Evolutionary conservation across 805 yeast species (phyloP).

Genomic region (Barnettozyma californica): DNA sequence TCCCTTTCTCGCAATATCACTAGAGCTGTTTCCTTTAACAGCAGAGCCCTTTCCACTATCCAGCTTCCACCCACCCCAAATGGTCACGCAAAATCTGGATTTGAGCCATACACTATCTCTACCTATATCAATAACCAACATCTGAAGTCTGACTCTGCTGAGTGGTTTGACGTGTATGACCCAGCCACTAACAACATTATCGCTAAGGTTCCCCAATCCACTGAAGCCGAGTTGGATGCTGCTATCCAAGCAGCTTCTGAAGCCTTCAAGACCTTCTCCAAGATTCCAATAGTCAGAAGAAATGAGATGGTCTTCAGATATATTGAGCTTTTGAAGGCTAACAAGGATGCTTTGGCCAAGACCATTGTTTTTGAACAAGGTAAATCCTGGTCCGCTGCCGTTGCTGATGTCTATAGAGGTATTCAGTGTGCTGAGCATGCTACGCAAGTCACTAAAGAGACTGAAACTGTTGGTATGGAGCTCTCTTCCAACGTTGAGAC

Average conservation of each 20-base stretch:
- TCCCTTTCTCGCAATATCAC: conserved; percentile 1
- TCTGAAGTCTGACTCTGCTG: conserved; percentile 42
- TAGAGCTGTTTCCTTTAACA: conserved; percentile 6
- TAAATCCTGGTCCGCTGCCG: conserved; percentile 68
- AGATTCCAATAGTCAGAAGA: conserved; percentile 41
- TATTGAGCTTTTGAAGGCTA: conserved; percentile 56
- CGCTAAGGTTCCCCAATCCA: conserved; percentile 66
- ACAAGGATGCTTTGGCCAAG: conserved; percentile 64
- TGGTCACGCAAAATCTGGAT: conserved; percentile 32
- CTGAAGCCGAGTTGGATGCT: conserved; percentile 55
- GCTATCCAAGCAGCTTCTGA: conserved; percentile 61
- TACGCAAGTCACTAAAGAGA: conserved; percentile 57
- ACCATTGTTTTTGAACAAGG: conserved; percentile 69
- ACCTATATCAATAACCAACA: conserved; percentile 42
- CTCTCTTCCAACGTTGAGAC: conserved; percentile 73
- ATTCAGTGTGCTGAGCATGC: conserved; percentile 80
- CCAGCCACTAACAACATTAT: conserved; percentile 70
- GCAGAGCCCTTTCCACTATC: conserved; percentile 18
- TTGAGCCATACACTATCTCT: conserved; percentile 46
- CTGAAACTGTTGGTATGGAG: conserved; percentile 58
- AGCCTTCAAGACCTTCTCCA: conserved; percentile 57
- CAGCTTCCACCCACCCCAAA: conserved; percentile 32
- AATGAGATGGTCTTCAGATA: conserved; percentile 66
- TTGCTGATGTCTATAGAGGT: conserved; percentile 72
- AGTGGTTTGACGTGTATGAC: conserved; percentile 67